Evolutionary conservation across 805 yeast species (phyloP).

Genomic region (Myxozyma monticola): DNA sequence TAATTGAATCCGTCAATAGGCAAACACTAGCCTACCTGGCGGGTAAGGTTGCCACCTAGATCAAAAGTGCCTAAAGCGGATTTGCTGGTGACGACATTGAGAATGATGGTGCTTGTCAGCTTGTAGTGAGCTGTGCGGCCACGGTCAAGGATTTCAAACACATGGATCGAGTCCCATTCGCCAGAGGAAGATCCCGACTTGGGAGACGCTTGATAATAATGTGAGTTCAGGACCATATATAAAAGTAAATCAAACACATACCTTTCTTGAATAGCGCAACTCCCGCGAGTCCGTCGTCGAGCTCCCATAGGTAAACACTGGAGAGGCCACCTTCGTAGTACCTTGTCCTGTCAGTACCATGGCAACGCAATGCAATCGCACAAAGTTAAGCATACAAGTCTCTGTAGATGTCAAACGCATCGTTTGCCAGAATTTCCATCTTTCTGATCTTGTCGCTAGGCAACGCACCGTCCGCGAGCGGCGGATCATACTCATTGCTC

Average conservation of each 20-base stretch:
- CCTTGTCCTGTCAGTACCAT: constrained; percentile 8
- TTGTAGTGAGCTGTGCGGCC: constrained; percentile 52
- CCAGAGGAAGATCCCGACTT: constrained; percentile 40
- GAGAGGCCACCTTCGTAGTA: constrained; percentile 95
- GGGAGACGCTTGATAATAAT: not conserved
- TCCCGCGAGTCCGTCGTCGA: constrained; percentile 83
- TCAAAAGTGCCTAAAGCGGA: constrained; percentile 45
- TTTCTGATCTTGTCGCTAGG: constrained; percentile 69
- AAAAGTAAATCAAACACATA: constrained; percentile 14
- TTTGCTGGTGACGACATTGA: constrained; percentile 54
- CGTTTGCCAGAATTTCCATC: constrained; percentile 79
- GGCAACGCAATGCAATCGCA: not conserved
- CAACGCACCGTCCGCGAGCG: constrained; percentile 64
- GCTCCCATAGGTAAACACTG: constrained; percentile 90
- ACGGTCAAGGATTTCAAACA: constrained; percentile 63
- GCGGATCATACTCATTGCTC: constrained; percentile 67
- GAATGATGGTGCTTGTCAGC: constrained; percentile 82
- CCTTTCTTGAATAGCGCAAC: constrained; percentile 80
- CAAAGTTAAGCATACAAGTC: constrained; percentile 50
- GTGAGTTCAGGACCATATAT: not conserved
- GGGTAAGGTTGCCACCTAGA: constrained; percentile 79
- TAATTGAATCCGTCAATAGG: not conserved
- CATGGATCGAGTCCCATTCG: constrained; percentile 93
- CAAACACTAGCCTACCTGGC: constrained; percentile 50
- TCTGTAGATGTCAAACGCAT: constrained; percentile 86